A percentile compares a stretch with the other conserved stretches of the same genome.
These are phyloP conservation scores for Acorus gramineus DNA, from an alignment of 106 monocot genomes.

Conservation along the genomic window DNA sequence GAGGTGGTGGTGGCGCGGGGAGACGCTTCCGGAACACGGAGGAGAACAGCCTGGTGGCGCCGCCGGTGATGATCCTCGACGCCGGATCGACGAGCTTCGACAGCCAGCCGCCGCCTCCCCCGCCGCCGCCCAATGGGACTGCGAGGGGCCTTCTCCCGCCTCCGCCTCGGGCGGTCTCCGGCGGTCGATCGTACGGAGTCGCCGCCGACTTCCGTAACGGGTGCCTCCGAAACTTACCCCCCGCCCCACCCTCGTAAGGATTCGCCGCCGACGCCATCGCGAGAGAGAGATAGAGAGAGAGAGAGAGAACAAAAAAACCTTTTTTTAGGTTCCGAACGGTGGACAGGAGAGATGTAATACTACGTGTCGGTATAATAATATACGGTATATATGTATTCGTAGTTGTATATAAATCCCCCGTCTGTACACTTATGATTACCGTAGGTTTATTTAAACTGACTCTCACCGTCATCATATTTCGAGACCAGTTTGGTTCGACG, in stretches of 20 bases:
- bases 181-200: conserved; percentile 51
- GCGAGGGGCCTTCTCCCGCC: conserved; percentile 1
- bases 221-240: conserved; percentile 51
- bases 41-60: conserved; percentile 56
- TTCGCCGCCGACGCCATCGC: conserved; percentile 22
- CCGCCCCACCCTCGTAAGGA: conserved; percentile 29
- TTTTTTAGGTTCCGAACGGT: no score
- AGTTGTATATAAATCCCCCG: no score
- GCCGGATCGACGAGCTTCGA: conserved; percentile 79
- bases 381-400: no score
- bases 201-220: conserved; percentile 20
- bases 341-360: no score
- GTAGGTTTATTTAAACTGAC: no score
- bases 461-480: no score
- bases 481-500: no score
- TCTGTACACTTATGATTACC: no score
- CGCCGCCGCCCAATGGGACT: background rate
- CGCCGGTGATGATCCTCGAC: conserved; percentile 38
- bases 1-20: conserved; percentile 10
- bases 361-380: no score
- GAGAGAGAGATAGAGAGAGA: background rate
- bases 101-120: conserved; percentile 40
- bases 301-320: background rate
- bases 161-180: conserved; percentile 12
- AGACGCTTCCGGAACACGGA: conserved; percentile 54